Evolutionary conservation across 805 yeast genomes (phyloP).

Genomic region (Metschnikowia lachancei): DNA sequence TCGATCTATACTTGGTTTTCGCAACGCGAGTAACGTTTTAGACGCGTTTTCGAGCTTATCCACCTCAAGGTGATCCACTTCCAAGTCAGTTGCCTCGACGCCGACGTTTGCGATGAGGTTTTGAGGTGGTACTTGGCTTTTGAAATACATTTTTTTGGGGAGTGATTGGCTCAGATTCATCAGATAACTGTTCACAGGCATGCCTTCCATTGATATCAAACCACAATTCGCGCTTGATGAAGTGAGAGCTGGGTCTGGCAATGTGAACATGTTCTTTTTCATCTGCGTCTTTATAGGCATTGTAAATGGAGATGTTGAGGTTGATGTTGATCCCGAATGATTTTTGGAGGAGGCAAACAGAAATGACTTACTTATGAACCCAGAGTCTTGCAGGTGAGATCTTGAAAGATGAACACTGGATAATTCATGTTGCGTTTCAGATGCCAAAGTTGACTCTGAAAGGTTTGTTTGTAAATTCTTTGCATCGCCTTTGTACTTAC

Average conservation of each 20-base stretch:
- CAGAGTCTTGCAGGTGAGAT: background rate
- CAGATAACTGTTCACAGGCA: background rate
- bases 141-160: conserved; percentile 34
- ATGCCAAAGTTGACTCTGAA: background rate
- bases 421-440: background rate
- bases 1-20: conserved; percentile 42
- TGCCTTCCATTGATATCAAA: background rate
- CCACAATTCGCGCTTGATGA: background rate
- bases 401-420: background rate
- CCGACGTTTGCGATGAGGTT: conserved; percentile 20
- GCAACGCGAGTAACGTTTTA: conserved; percentile 36
- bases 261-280: conserved; percentile 23
- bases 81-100: conserved; percentile 16
- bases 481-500: conserved; percentile 19
- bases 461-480: background rate
- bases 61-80: conserved; percentile 12
- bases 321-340: conserved; percentile 14
- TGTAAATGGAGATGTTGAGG: conserved; percentile 29
- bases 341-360: conserved; percentile 5
- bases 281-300: conserved; percentile 25
- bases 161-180: background rate
- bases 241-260: conserved; percentile 41
- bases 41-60: conserved; percentile 31
- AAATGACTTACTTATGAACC: conserved; percentile 1
- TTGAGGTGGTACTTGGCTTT: conserved; percentile 27